These are phyloP conservation scores for Cadophora luteo-olivacea DNA, from an alignment of 2,329 filamentous ascomycete species.

Conservation along the genomic window DNA sequence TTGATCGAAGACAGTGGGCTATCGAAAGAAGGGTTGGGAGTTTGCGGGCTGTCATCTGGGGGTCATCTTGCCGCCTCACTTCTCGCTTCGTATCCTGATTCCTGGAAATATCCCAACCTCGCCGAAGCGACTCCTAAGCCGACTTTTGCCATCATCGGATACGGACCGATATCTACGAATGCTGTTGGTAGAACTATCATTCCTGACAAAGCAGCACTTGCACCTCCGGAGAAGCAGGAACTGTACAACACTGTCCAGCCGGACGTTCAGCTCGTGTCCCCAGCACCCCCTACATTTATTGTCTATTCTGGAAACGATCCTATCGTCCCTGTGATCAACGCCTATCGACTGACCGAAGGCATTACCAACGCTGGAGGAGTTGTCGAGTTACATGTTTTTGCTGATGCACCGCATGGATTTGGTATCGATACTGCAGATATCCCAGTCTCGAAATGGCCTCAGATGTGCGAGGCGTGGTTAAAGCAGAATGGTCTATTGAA, in stretches of 20 bases:
- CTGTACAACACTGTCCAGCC: slow-evolving; percentile 20
- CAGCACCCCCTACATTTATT: slow-evolving; percentile 12
- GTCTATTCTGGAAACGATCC: slow-evolving; percentile 22
- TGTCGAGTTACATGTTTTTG: slow-evolving; percentile 22
- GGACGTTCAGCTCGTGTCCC: slow-evolving; percentile 18
- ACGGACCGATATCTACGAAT: slow-evolving; percentile 21
- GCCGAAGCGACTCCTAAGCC: slow-evolving; percentile 10
- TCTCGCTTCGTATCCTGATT: slow-evolving; percentile 9
- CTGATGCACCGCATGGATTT: slow-evolving; percentile 22
- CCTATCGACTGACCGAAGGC: slow-evolving; percentile 10
- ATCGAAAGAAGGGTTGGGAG: neutral
- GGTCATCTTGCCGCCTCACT: slow-evolving; percentile 20
- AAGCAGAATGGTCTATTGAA: slow-evolving; percentile 6
- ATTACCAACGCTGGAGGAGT: slow-evolving; percentile 18
- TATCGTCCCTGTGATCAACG: slow-evolving; percentile 19
- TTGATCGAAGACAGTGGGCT: slow-evolving; percentile 15
- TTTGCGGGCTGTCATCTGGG: slow-evolving; percentile 18
- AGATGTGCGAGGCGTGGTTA: slow-evolving; percentile 23
- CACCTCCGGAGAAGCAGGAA: slow-evolving; percentile 17
- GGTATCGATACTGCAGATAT: slow-evolving; percentile 17
- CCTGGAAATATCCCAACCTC: slow-evolving; percentile 4
- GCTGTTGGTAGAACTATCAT: slow-evolving; percentile 21
- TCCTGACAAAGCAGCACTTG: slow-evolving; percentile 17
- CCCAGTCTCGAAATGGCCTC: slow-evolving; percentile 15
- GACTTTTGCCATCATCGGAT: slow-evolving; percentile 20